phyloP scores from a whole-genome alignment of 768 basidiomycete species.

The Serendipita sp. region DNA sequence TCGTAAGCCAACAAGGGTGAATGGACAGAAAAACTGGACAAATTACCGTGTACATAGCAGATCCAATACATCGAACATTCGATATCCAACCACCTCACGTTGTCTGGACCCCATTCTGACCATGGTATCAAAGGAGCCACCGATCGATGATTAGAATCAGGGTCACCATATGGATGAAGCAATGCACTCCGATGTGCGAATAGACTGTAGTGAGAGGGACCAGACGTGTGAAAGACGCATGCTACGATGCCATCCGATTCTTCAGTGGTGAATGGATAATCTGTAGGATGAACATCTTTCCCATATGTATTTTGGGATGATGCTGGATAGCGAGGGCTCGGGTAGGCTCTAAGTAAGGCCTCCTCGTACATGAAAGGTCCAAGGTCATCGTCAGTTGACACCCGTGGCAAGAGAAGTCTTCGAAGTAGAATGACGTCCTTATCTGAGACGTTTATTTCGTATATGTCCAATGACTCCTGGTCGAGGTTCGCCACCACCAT shows the following conservation, averaged over 20 bases:
- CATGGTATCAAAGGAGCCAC: not conserved
- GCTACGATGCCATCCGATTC: not conserved
- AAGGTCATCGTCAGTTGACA: not conserved
- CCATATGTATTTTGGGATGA: not conserved
- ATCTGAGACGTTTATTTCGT: not conserved
- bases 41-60: not conserved
- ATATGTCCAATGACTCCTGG: conserved; percentile 2
- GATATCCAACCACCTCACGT: not conserved
- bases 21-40: too few relatives aligned
- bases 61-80: not conserved
- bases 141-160: not conserved
- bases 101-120: conserved; percentile 1
- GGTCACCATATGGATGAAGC: not conserved
- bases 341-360: not conserved
- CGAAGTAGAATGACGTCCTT: not conserved
- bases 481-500: conserved; percentile 1
- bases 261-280: not conserved
- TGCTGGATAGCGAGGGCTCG: not conserved
- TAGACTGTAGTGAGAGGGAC: not conserved
- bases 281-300: not conserved
- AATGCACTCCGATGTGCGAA: not conserved
- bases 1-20: too few relatives aligned
- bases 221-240: not conserved
- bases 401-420: not conserved
- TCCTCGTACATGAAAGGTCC: not conserved